Evolutionary conservation across 768 basidiomycete species (phyloP), one percentile per base, ranked within the genome.

Genomic region (Royoungia palumana): DNA sequence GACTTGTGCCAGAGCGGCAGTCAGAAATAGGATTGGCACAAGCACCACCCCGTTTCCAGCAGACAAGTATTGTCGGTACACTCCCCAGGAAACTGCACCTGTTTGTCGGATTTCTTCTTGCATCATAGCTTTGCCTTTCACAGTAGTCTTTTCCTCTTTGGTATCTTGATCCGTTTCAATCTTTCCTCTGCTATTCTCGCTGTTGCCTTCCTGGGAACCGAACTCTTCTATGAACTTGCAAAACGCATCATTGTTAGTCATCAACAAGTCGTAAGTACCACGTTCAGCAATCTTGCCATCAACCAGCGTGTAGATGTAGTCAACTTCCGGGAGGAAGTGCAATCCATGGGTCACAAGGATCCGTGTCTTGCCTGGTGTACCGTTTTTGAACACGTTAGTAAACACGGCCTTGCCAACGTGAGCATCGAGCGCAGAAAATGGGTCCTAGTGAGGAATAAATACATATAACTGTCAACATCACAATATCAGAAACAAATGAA

Each of bases 321-420:
- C 92, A 22, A 90, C 89, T 48, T 87, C 75, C 1, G 89, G 87
- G 21, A 97, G 77, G 72, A 94, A 89, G 67, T 95, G 92, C 9
- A 95, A 75, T 1, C 89, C 91, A 60, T 95, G 92, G 0, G 94
- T 97, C 39, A 95, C 92, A 44, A 97, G 81, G 40, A 97, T 74
- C 25, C 90, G 79, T 8, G 94, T 95, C 64, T 90, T 91, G 37
- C 75, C 79, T 6, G 72, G 61, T 13, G 80, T 71, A 13, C 75
- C 77, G 45, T 81, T 79, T 48, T 82, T 75, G 41, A 95, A 76
- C 11, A 92, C 87, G 49, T 94, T 85, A 61, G 88, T 80, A 72
- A 95, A 93, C 13, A 94, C 83, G 3, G 81, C 77, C 65, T 88
- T 89, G 34, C 92, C 93, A 42, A 95, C 92, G 62, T 94, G 91